Conservation (phyloP, 352 stramenopile species). For the Pythium phragmitis region DNA sequence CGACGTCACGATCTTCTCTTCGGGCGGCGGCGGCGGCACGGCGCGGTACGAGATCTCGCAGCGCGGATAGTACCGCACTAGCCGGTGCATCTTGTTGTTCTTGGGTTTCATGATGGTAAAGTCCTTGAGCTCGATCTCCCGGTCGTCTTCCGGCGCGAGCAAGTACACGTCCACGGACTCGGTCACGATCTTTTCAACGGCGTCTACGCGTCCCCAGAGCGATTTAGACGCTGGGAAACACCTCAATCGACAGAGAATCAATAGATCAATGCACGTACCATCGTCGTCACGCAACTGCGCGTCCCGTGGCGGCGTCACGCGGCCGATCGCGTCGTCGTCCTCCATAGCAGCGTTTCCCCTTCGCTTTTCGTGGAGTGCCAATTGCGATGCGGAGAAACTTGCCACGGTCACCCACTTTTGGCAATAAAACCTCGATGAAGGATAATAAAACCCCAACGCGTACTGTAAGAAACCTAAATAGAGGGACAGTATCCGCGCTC, state of each 20-base stretch:
- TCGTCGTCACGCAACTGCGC: conserved; percentile 2
- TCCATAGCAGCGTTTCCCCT: conserved; percentile 7
- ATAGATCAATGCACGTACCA: background rate
- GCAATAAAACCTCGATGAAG: conserved; percentile 2
- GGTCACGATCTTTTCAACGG: conserved; percentile 33
- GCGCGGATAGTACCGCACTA: conserved; percentile 62
- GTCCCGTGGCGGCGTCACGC: conserved; percentile 22
- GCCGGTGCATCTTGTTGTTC: conserved; percentile 73
- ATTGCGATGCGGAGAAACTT: conserved; percentile 14
- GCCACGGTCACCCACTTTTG: conserved; percentile 1
- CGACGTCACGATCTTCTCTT: conserved; percentile 58
- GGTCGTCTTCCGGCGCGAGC: conserved; percentile 56
- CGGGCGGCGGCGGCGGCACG: conserved; percentile 42
- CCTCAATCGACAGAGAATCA: conserved; percentile 2
- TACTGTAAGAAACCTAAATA: conserved; percentile 6
- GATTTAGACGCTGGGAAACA: conserved; percentile 2
- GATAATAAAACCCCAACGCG: conserved; percentile 8
- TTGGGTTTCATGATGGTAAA: conserved; percentile 85
- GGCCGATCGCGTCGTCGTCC: conserved; percentile 11
- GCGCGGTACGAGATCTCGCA: conserved; percentile 76
- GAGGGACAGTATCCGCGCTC: background rate
- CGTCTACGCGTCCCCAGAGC: conserved; percentile 16
- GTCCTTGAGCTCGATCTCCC: conserved; percentile 69
- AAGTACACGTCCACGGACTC: conserved; percentile 78
- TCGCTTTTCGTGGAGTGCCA: background rate